phyloP scores from a whole-genome alignment of 129 eudicot genomes.

The Silybum marianum region DNA sequence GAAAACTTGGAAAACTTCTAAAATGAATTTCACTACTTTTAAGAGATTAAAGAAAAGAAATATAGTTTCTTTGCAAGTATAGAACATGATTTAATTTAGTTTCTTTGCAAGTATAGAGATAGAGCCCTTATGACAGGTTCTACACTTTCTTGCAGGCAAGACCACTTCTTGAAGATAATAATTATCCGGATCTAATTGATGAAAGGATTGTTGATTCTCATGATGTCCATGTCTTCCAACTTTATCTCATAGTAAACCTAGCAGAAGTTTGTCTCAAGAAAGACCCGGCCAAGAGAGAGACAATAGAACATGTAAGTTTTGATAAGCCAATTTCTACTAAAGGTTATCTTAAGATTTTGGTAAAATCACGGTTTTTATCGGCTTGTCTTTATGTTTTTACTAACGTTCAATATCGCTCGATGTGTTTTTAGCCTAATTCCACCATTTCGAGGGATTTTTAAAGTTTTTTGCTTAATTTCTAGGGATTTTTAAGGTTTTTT shows the following conservation, averaged over 20 bases:
- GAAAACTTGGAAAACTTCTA: no score
- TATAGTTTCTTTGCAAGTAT: neutral
- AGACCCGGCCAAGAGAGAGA: constrained; percentile 50
- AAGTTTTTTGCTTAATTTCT: no score
- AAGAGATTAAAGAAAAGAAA: neutral
- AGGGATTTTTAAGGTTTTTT: no score
- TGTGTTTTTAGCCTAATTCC: no score
- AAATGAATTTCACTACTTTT: no score
- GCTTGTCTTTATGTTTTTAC: no score
- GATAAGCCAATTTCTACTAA: neutral
- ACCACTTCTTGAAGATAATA: constrained; percentile 60
- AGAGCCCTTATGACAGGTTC: neutral
- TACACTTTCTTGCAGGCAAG: constrained; percentile 50
- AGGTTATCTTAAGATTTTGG: neutral
- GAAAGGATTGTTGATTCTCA: constrained; percentile 48
- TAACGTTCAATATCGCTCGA: no score
- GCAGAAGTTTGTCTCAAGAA: constrained; percentile 59
- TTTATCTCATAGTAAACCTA: constrained; percentile 66
- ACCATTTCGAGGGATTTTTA: no score
- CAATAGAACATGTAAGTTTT: constrained; percentile 54
- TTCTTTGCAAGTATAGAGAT: neutral
- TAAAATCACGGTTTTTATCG: no score
- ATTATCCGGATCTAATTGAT: constrained; percentile 61
- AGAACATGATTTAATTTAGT: neutral
- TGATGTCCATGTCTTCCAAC: constrained; percentile 59